Base-by-base conservation (phyloP, 441 rosid genomes). In the Dalechampia spathulata region DNA sequence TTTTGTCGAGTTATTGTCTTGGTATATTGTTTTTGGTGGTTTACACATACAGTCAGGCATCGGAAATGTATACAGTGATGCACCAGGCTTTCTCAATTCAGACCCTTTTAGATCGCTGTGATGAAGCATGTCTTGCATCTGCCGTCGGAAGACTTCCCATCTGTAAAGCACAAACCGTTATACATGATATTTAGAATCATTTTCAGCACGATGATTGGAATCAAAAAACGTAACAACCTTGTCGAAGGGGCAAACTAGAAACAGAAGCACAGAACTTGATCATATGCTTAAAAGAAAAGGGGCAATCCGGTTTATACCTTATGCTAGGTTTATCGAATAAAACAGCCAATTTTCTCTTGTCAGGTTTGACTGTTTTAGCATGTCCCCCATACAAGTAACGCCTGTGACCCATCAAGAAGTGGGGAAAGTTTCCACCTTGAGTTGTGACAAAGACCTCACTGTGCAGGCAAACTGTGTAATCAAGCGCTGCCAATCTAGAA, bases 371-470 rank as follows among this genome's bases (percentile, higher is more conserved):
- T 2, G 97, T 93, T 74, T 87, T 81, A 0, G 97, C 83, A 58
- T 93, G 99, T 51, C 99, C 99, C 69, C 87, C 87, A 71, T 76
- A 80, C 57, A 87, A 73, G 71, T 85, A 89, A 5, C 93, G 95
- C 57, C 99, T 77, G 55, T 89, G 99, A 63, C 99, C 99, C 75
- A 82, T 87, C 73, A 93, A 78, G 81, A 93, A 93, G 74, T 89
- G 96, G 11, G 99, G 97, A 60, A 85, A 93, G 55, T 93, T 93
- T 57, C 99, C 97, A 58, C 99, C 99, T 83, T 90, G 99, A 21
- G 99, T 90, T 16, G 97, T 87, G 70, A 87, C 87, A 72, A 93
- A 87, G 49, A 82, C 97, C 74, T 87, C 95, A 54, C 97, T 93
- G 66, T 83, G 85, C 74, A 93, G 85, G 75, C 97, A 90, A 67